Conservation (phyloP, 768 basidiomycete genomes). For the Russula lepida region DNA sequence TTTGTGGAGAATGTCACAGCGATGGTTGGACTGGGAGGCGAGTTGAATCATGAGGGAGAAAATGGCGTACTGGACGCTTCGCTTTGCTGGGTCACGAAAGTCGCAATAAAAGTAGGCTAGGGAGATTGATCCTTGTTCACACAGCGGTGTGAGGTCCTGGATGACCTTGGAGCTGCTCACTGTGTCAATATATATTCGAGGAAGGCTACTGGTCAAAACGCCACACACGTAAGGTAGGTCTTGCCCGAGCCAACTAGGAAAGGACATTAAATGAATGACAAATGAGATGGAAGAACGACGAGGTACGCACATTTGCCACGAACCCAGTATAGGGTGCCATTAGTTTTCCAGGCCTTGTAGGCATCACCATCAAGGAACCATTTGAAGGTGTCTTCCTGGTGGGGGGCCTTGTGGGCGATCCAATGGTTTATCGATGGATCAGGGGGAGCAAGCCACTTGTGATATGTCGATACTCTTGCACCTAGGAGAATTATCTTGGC, state of each 20-base stretch:
- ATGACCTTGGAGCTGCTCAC: slow-evolving; percentile 7
- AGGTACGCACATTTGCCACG: slow-evolving; percentile 4
- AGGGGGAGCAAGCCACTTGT: slow-evolving; percentile 8
- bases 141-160: slow-evolving; percentile 1
- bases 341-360: slow-evolving; percentile 1
- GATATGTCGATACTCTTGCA: not conserved
- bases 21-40: slow-evolving; percentile 6
- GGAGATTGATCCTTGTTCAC: not conserved
- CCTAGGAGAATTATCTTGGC: not conserved
- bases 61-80: slow-evolving; percentile 12
- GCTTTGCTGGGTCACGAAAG: slow-evolving; percentile 18
- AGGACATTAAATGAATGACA: not conserved
- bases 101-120: slow-evolving; percentile 25
- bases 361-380: slow-evolving; percentile 8
- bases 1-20: not conserved
- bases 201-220: not conserved
- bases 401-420: not conserved
- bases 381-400: not conserved
- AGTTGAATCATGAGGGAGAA: slow-evolving; percentile 23
- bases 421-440: slow-evolving; percentile 7
- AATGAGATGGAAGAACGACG: not conserved
- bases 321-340: slow-evolving; percentile 1
- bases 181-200: not conserved
- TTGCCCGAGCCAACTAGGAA: slow-evolving; percentile 11
- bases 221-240: slow-evolving; percentile 6